phyloP scores from a whole-genome alignment of 306 rosid genomes.

The Carpinus viminea region DNA sequence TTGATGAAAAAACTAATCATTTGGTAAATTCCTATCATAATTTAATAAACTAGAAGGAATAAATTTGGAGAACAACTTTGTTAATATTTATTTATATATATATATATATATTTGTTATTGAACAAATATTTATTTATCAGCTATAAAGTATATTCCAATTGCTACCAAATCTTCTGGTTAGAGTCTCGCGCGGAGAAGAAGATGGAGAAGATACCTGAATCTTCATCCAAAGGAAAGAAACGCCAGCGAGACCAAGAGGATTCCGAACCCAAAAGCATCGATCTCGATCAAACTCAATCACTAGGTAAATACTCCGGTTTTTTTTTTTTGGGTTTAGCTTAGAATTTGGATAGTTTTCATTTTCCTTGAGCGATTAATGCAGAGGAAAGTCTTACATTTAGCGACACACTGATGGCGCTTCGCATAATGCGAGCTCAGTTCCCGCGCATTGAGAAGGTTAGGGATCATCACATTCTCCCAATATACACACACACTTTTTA shows the following conservation, averaged over 20 bases:
- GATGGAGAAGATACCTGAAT: conserved; percentile 42
- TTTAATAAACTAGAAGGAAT: no score
- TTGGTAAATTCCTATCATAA: no score
- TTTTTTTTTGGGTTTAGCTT: not conserved
- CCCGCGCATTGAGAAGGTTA: conserved; percentile 62
- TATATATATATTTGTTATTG: no score
- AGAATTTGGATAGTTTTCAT: not conserved
- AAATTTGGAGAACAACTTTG: no score
- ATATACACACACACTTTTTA: not conserved
- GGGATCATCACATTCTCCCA: not conserved
- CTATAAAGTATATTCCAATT: not conserved
- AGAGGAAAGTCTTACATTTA: conserved; percentile 75
- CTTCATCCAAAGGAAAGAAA: conserved; percentile 48
- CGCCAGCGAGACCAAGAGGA: conserved; percentile 38
- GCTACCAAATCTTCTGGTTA: not conserved
- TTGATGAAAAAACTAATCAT: no score
- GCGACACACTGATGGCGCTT: conserved; percentile 84
- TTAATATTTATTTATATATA: no score
- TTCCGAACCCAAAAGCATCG: conserved; percentile 22
- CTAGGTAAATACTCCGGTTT: conserved; percentile 27
- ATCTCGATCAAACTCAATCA: conserved; percentile 21
- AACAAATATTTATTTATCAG: no score
- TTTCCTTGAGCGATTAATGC: conserved; percentile 17
- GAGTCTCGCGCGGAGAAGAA: not conserved
- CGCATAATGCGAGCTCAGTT: conserved; percentile 95